Evolutionary conservation across 2,329 filamentous ascomycete genomes (phyloP).

Genomic region (Pseudogymnoascus sp.): DNA sequence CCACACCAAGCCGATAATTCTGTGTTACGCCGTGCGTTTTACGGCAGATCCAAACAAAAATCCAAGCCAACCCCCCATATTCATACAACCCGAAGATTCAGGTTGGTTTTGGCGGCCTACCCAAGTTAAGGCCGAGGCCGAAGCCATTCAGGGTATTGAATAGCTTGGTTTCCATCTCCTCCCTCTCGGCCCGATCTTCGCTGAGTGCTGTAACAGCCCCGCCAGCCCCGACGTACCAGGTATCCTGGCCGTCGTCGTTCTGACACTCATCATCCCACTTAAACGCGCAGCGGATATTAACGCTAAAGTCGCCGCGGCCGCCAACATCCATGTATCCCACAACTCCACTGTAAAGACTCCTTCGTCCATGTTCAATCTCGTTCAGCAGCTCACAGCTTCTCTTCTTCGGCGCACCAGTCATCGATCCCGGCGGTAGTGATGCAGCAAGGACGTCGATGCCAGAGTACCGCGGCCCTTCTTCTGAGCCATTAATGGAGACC

Average conservation of each 20-base stretch:
- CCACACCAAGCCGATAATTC: background rate
- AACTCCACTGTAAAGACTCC: slow-evolving; percentile 80
- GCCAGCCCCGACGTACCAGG: slow-evolving; percentile 80
- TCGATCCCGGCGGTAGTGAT: slow-evolving; percentile 80
- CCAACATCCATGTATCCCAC: slow-evolving; percentile 84
- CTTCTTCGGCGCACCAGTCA: slow-evolving; percentile 96
- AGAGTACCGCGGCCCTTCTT: slow-evolving; percentile 35
- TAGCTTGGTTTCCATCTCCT: slow-evolving; percentile 78
- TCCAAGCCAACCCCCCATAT: background rate
- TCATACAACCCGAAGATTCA: background rate
- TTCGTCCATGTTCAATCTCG: slow-evolving; percentile 55
- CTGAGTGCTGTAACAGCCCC: slow-evolving; percentile 85
- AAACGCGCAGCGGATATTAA: slow-evolving; percentile 79
- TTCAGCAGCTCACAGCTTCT: slow-evolving; percentile 77
- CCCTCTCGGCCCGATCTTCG: slow-evolving; percentile 70
- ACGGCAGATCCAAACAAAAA: background rate
- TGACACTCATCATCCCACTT: slow-evolving; percentile 55
- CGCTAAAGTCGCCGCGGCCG: slow-evolving; percentile 82
- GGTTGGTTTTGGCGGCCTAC: background rate
- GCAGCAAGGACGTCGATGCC: slow-evolving; percentile 71
- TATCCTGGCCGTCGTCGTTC: slow-evolving; percentile 18
- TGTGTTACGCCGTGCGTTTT: background rate
- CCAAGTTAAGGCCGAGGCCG: background rate
- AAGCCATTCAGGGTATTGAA: slow-evolving; percentile 20
- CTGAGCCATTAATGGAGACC: slow-evolving; percentile 1